Base-by-base conservation (phyloP, 2,329 filamentous ascomycete species). In the Coleophoma crateriformis region DNA sequence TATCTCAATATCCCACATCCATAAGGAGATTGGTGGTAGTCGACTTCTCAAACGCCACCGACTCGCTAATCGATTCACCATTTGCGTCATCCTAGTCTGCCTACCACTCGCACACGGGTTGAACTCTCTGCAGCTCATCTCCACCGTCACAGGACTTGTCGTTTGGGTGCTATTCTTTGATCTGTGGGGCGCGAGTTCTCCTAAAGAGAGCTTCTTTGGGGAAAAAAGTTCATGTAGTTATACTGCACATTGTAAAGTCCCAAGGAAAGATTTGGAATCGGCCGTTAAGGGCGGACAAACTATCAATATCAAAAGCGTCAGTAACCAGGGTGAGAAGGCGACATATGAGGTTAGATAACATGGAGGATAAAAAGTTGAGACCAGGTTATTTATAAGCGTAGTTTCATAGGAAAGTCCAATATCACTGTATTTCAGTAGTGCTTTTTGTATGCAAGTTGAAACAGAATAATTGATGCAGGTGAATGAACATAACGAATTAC, bases 1-100 rank as follows among this genome's bases (percentile, higher is more conserved):
- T 47, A 82, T 85, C 45, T 74, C 77, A 1, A 59, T 74, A 17
- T 70, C 70, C 12, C 81, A 85, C 59, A 67, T 74, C 37, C 81
- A 84, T 65, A 79, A 78, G 54, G 68, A 72, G 20, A 67, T 76
- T n/a, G 64, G 71, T 3, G 70, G 69, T 6, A 69, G 74, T 22
- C 77, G 78, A 2, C 63, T 78, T 52, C 67, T 66, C 47, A 81
- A 80, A 61, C 63, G 64, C 34, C 67, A 66, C n/a, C 74, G 82
- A 1, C 64, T 85, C 6, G 55, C 66, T 7, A 73, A 79, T 54
- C 74, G 82, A 1, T 61, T 73, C 3, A 61, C 62, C 7, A 71
- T 81, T 22, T 74, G 75, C 3, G 58, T 78, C 42, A 60, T 80
- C 32, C 64, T 85, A 41, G 70, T 82, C 50, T 72, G 71, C n/a